phyloP scores from a whole-genome alignment of 306 rosid species.

The Trichosanthes truncata region DNA sequence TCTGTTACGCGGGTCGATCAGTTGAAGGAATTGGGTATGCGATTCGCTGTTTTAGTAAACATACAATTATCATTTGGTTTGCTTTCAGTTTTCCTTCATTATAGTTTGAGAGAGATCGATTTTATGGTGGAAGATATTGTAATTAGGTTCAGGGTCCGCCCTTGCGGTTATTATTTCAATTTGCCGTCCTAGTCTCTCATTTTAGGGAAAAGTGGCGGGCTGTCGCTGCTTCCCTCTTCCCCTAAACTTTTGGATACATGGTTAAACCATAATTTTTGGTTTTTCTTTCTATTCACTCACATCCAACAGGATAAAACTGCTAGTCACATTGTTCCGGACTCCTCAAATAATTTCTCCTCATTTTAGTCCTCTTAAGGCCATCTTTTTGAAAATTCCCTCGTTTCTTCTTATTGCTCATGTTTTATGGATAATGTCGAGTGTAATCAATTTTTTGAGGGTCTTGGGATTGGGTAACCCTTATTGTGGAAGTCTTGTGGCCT shows the following conservation, averaged over 20 bases:
- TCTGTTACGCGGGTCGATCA: slow-evolving; percentile 76
- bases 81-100: neutral
- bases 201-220: neutral
- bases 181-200: neutral
- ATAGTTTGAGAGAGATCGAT: neutral
- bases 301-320: neutral
- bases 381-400: neutral
- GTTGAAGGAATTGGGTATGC: slow-evolving; percentile 78
- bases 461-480: neutral
- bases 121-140: neutral
- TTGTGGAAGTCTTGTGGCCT: neutral
- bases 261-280: neutral
- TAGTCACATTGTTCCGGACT: neutral
- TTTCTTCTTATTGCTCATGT: neutral
- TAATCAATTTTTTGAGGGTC: neutral
- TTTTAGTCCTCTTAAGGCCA: neutral
- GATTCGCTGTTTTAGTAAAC: neutral
- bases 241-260: neutral
- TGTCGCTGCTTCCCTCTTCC: neutral
- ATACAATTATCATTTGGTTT: neutral
- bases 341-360: neutral
- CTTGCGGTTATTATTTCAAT: neutral
- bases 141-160: neutral
- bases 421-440: neutral
- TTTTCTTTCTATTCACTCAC: neutral